phyloP scores from a whole-genome alignment of 192 early-diverging fungal genomes.

The Coemansia sp. region DNA sequence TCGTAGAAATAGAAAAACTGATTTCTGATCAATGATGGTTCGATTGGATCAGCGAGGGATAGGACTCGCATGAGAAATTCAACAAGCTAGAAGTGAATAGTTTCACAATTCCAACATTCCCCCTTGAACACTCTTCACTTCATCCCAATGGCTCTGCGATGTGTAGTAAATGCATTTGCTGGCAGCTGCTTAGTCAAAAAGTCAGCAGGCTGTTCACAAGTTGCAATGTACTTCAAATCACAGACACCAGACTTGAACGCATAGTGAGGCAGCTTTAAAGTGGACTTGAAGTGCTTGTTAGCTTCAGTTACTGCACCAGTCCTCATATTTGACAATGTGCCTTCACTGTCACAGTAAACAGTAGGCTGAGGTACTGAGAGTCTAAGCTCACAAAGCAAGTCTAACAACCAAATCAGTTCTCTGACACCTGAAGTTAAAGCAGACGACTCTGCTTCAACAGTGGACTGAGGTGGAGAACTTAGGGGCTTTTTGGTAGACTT shows the following conservation, averaged over 20 bases:
- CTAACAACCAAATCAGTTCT: not conserved
- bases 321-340: not conserved
- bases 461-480: not conserved
- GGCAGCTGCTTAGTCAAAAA: slow-evolving; percentile 13
- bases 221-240: slow-evolving; percentile 5
- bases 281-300: not conserved
- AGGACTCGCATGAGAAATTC: no score
- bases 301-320: not conserved
- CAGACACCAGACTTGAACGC: not conserved
- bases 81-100: not conserved
- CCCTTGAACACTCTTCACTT: not conserved
- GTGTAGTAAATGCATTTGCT: not conserved
- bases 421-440: not conserved
- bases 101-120: not conserved
- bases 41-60: no score
- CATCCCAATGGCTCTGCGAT: slow-evolving; percentile 3
- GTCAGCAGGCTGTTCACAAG: slow-evolving; percentile 14
- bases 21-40: no score
- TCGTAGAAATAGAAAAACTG: no score
- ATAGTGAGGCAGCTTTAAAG: not conserved
- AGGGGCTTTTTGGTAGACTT: not conserved
- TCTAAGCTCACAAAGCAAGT: not conserved
- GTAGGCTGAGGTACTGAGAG: not conserved
- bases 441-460: not conserved
- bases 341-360: not conserved